phyloP scores from a whole-genome alignment of 768 basidiomycete species.

The Leccinum pellstonianum region DNA sequence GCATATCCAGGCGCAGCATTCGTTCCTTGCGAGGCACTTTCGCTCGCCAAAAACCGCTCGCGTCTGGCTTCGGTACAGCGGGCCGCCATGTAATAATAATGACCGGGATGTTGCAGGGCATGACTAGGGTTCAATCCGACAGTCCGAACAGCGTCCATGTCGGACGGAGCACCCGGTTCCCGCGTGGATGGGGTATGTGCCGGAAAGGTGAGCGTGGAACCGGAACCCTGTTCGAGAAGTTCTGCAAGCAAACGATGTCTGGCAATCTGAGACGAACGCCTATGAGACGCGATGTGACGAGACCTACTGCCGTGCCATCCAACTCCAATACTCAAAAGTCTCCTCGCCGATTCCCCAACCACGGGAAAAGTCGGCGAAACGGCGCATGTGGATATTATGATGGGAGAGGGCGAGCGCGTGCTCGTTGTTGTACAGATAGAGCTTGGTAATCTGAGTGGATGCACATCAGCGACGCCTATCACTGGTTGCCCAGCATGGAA shows the following conservation, averaged over 20 bases:
- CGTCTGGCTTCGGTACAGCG: conserved; percentile 77
- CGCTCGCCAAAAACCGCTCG: conserved; percentile 60
- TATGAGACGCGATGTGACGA: not conserved
- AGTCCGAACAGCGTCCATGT: conserved; percentile 58
- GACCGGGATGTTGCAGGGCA: conserved; percentile 83
- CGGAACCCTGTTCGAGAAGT: conserved; percentile 79
- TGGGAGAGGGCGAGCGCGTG: no score
- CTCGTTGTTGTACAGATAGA: no score
- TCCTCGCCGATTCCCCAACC: no score
- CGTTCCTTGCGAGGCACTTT: conserved; percentile 39
- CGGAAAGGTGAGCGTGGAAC: conserved; percentile 57
- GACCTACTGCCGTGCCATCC: conserved; percentile 87
- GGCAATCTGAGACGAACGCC: not conserved
- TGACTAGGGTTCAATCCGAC: conserved; percentile 78
- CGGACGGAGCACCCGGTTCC: conserved; percentile 36
- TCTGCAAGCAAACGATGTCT: conserved; percentile 92
- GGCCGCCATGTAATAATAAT: conserved; percentile 87
- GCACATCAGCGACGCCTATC: not conserved
- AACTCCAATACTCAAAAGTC: conserved; percentile 72
- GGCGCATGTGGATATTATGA: no score
- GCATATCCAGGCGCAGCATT: conserved; percentile 64
- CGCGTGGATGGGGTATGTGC: conserved; percentile 28
- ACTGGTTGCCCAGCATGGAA: not conserved
- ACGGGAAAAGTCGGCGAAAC: no score
- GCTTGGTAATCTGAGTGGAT: conserved; percentile 60